A percentile compares a stretch with the other conserved stretches of the same genome.
Evolutionary conservation across 2,329 filamentous ascomycete species (phyloP).

Genomic region (Sporothrix schenckii): DNA sequence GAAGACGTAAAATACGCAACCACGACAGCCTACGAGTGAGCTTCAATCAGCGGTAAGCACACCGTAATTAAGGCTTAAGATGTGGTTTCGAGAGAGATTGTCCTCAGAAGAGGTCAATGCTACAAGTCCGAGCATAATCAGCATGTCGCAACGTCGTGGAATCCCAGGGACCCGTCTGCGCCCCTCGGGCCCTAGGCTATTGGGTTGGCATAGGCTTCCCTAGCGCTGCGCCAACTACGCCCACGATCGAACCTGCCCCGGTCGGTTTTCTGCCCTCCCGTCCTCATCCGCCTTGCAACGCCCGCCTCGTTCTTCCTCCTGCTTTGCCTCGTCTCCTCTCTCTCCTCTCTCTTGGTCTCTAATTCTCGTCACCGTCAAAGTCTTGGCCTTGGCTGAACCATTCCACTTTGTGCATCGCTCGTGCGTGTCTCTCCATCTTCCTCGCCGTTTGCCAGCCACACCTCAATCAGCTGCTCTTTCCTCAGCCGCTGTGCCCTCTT

Average conservation of each 20-base stretch:
- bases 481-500: not conserved
- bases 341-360: not conserved
- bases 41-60: not conserved
- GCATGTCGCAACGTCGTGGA: not conserved
- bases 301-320: not conserved
- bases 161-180: not conserved
- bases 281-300: not conserved
- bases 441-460: slow-evolving; percentile 8
- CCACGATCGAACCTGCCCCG: slow-evolving; percentile 18
- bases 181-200: not conserved
- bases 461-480: slow-evolving; percentile 3
- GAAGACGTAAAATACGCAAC: not conserved
- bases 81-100: not conserved
- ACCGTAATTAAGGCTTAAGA: not conserved
- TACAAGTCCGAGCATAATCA: not conserved
- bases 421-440: slow-evolving; percentile 8
- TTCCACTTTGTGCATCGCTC: slow-evolving; percentile 22
- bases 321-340: not conserved
- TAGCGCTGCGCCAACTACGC: slow-evolving; percentile 17
- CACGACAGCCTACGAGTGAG: not conserved
- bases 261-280: slow-evolving; percentile 2
- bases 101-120: not conserved
- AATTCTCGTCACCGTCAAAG: slow-evolving; percentile 9
- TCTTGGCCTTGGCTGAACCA: slow-evolving; percentile 12
- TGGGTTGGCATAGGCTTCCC: not conserved